A percentile compares a stretch with the other conserved stretches of the same genome.
Evolutionary conservation across 495 filamentous ascomycete species (phyloP).

Genomic region (Penicillium pulvis): DNA sequence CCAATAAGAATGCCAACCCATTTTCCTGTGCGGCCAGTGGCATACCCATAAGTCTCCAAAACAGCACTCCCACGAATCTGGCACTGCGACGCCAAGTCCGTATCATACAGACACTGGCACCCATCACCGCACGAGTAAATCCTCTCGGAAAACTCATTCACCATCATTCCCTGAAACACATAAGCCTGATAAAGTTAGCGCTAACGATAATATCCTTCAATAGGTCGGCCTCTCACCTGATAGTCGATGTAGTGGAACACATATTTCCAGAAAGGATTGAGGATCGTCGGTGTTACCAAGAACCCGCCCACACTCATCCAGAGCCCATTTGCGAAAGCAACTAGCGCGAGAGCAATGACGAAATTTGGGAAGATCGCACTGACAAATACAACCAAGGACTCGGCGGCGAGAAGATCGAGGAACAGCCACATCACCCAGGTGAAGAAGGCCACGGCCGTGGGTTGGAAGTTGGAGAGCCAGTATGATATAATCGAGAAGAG

Average conservation of each 20-base stretch:
- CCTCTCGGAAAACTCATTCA: constrained; percentile 72
- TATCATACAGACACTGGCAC: constrained; percentile 72
- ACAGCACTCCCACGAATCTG: constrained; percentile 68
- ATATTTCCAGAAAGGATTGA: constrained; percentile 84
- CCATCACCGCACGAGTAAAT: constrained; percentile 58
- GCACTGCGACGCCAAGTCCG: constrained; percentile 62
- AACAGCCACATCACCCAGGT: constrained; percentile 86
- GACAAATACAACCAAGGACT: constrained; percentile 76
- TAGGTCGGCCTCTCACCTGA: constrained; percentile 43
- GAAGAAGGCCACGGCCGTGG: constrained; percentile 66
- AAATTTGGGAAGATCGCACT: constrained; percentile 74
- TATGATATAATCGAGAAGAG: constrained; percentile 75
- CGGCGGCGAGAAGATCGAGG: constrained; percentile 78
- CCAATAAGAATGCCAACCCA: constrained; percentile 76
- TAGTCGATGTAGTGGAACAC: constrained; percentile 86
- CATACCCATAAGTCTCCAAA: constrained; percentile 67
- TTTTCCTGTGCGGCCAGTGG: constrained; percentile 59
- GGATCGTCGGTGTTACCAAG: constrained; percentile 65
- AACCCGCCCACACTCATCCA: constrained; percentile 88
- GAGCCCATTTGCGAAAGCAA: constrained; percentile 80
- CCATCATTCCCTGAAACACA: constrained; percentile 90
- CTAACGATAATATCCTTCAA: constrained; percentile 2
- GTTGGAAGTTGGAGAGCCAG: constrained; percentile 77
- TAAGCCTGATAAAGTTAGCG: constrained; percentile 48
- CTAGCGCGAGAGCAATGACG: constrained; percentile 71